Percentiles rank a stretch among this genome's conserved stretches.
These are phyloP conservation scores for Rhizoclosmatium sp. DNA, from an alignment of 192 early-diverging fungal genomes.

Conservation along the genomic window DNA sequence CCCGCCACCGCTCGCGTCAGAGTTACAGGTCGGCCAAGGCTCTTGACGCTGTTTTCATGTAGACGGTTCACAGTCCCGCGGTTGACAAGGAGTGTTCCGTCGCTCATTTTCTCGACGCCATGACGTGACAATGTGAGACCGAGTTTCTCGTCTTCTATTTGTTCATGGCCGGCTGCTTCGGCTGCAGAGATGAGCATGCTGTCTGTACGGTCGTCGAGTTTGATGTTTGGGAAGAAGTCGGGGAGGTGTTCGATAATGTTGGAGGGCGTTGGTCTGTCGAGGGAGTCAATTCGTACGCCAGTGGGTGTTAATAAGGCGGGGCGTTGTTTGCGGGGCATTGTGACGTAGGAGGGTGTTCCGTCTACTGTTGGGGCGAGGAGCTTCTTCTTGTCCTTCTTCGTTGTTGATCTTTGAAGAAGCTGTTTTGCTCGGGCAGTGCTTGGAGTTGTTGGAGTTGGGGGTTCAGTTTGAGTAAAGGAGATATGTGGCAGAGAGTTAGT, in stretches of 20 bases:
- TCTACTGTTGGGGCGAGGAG: not conserved
- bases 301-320: not conserved
- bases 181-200: no score
- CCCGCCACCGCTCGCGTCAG: no score
- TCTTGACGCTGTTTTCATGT: no score
- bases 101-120: no score
- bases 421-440: not conserved
- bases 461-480: not conserved
- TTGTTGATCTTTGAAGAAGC: not conserved
- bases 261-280: not conserved
- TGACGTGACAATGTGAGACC: no score
- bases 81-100: no score
- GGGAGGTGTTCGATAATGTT: slow-evolving; percentile 5
- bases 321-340: not conserved
- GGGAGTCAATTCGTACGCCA: not conserved
- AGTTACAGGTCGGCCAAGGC: no score
- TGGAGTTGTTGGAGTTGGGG: not conserved
- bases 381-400: not conserved
- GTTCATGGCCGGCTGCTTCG: no score
- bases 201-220: no score
- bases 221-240: slow-evolving; percentile 6
- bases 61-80: no score
- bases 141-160: no score
- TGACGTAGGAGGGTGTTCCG: not conserved
- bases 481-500: no score